Evolutionary conservation across 345 rosid genomes (phyloP).

Genomic region (Durio zibethinus): DNA sequence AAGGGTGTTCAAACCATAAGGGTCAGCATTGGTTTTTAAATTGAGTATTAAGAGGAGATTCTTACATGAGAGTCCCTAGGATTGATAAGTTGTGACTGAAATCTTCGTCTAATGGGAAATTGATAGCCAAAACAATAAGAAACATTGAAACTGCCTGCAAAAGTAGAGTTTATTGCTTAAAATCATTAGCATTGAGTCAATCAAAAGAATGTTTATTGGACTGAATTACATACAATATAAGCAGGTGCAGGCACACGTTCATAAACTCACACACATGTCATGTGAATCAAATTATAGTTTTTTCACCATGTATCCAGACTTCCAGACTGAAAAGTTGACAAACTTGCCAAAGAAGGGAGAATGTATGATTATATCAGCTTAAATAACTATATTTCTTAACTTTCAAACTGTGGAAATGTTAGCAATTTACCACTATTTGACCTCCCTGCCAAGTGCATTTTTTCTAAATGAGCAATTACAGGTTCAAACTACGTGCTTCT

Average conservation of each 20-base stretch:
- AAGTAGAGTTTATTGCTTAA: constrained; percentile 12
- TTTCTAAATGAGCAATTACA: no score
- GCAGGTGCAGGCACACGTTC: not conserved
- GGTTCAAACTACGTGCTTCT: not conserved
- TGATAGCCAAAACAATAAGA: constrained; percentile 47
- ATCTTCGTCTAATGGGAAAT: constrained; percentile 57
- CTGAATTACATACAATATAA: not conserved
- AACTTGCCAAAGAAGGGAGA: not conserved
- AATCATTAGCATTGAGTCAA: not conserved
- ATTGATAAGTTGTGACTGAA: constrained; percentile 61
- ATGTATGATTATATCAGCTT: not conserved
- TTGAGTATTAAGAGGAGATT: not conserved
- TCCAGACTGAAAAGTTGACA: not conserved
- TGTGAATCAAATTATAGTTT: not conserved
- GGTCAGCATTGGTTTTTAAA: not conserved
- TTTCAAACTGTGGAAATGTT: not conserved
- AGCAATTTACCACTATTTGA: not conserved
- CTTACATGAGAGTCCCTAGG: constrained; percentile 72
- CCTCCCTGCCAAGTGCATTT: not conserved
- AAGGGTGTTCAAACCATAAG: not conserved
- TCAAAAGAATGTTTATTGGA: not conserved
- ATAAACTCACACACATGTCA: not conserved
- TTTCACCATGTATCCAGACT: not conserved
- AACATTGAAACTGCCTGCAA: constrained; percentile 76
- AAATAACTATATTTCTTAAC: not conserved